Evolutionary conservation across 169 alveolate genomes (phyloP).

Genomic region (Cryptosporidium viatorum): DNA sequence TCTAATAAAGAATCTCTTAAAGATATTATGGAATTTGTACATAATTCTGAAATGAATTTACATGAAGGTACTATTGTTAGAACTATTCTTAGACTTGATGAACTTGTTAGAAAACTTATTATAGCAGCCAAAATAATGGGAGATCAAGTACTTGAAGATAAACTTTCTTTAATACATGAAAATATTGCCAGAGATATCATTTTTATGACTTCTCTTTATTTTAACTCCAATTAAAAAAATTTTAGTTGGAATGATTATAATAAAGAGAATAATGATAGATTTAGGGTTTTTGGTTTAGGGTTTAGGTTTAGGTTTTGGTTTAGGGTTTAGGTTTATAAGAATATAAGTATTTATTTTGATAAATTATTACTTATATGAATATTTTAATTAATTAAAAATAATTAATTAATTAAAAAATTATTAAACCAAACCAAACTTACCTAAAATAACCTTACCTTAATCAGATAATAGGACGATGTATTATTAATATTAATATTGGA

Average conservation of each 20-base stretch:
- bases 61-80: conserved; percentile 96
- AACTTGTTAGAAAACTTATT: conserved; percentile 85
- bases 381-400: no score
- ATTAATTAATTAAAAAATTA: neutral
- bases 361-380: no score
- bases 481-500: no score
- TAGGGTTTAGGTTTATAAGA: no score
- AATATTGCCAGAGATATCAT: conserved; percentile 93
- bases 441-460: no score
- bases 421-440: no score
- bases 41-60: conserved; percentile 28
- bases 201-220: conserved; percentile 92
- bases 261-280: no score
- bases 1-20: conserved; percentile 64
- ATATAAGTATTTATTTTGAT: no score
- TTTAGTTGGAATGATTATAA: no score
- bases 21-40: conserved; percentile 74
- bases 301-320: no score
- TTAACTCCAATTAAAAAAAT: conserved; percentile 78
- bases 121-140: conserved; percentile 91
- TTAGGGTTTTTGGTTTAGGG: no score
- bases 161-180: conserved; percentile 84
- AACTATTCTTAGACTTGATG: conserved; percentile 90
- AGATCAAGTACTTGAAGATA: conserved; percentile 84
- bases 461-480: no score